A percentile compares a stretch with the other conserved stretches of the same genome.
phyloP scores from a whole-genome alignment of 495 filamentous ascomycete species.

The Penicillium egyptiacum region DNA sequence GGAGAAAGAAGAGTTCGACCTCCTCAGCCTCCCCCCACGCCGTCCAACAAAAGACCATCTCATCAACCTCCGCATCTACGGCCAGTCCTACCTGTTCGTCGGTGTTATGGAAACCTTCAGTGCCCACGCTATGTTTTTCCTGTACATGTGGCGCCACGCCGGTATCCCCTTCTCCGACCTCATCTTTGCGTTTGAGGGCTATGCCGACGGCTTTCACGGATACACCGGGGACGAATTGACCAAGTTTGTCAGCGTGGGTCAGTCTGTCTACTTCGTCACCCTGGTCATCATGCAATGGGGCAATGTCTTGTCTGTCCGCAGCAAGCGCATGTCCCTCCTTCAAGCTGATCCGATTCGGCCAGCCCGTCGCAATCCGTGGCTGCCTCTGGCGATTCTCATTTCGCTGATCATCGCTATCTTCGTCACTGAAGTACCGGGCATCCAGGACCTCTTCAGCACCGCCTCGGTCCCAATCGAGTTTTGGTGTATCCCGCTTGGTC shows the following conservation, averaged over 20 bases:
- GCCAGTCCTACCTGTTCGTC: conserved; percentile 52
- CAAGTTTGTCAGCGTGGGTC: conserved; percentile 52
- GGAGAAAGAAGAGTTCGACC: conserved; percentile 68
- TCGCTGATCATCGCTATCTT: conserved; percentile 52
- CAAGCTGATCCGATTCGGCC: conserved; percentile 53
- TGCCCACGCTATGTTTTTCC: conserved; percentile 53
- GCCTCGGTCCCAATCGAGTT: conserved; percentile 50
- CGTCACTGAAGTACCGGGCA: conserved; percentile 50
- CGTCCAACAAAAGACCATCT: conserved; percentile 60
- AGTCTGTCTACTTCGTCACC: conserved; percentile 71
- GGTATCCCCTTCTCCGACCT: conserved; percentile 46
- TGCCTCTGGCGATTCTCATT: conserved; percentile 43
- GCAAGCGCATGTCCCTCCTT: conserved; percentile 49
- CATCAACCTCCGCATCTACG: conserved; percentile 51
- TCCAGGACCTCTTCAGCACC: conserved; percentile 50
- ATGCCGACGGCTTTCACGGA: conserved; percentile 49
- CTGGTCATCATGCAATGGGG: conserved; percentile 60
- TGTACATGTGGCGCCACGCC: conserved; percentile 48
- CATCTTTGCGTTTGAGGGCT: conserved; percentile 49
- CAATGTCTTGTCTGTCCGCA: conserved; percentile 51
- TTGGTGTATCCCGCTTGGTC: conserved; percentile 51
- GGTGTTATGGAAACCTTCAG: conserved; percentile 50
- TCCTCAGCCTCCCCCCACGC: conserved; percentile 62
- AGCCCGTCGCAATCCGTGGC: conserved; percentile 50
- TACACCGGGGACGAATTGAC: conserved; percentile 43